phyloP scores from a whole-genome alignment of 345 rosid species.

The Diplotaxis tenuifolia region DNA sequence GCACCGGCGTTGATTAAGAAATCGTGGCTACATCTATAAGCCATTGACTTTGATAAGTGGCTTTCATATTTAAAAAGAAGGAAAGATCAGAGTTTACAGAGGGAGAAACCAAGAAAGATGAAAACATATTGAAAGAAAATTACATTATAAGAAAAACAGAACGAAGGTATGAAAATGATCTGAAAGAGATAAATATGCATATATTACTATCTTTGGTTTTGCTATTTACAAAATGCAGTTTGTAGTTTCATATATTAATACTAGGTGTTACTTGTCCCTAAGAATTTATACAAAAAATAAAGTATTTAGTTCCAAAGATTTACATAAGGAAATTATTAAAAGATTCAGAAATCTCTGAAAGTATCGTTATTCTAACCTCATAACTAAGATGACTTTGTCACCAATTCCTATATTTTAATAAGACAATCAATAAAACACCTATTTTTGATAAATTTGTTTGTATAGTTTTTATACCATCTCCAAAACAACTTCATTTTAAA shows the following conservation, averaged over 20 bases:
- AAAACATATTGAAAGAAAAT: background rate
- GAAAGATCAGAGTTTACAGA: background rate
- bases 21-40: background rate
- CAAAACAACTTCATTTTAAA: background rate
- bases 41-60: background rate
- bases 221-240: background rate
- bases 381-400: slow-evolving; percentile 7
- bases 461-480: background rate
- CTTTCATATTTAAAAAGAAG: too few species aligned
- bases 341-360: background rate
- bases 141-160: background rate
- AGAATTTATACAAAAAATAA: background rate
- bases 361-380: background rate
- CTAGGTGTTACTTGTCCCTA: background rate
- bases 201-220: background rate
- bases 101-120: background rate
- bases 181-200: background rate
- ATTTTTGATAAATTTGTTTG: background rate
- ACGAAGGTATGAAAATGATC: background rate
- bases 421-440: slow-evolving; percentile 6
- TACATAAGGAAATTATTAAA: background rate
- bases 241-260: background rate
- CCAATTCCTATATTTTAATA: background rate
- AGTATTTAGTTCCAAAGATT: background rate
- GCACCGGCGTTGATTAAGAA: background rate